A percentile compares a stretch with the other conserved stretches of the same genome.
Conservation (phyloP, 116 monocot species). For the Thalassia testudinum region DNA sequence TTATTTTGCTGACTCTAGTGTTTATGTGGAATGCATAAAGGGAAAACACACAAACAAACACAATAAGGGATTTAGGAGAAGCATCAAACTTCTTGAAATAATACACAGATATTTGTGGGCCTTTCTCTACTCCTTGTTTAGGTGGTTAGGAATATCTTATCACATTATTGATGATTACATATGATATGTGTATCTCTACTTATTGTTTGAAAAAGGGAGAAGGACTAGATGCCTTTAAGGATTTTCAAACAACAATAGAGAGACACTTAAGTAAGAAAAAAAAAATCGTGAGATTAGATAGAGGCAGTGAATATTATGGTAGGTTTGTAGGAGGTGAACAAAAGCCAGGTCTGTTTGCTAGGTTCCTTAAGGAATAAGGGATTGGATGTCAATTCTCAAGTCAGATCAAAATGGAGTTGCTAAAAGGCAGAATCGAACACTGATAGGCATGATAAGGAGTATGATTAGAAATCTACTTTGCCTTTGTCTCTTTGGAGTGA, state of each 20-base stretch:
- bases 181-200: constrained; percentile 4
- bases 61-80: constrained; percentile 2
- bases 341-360: constrained; percentile 3
- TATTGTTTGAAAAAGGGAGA: constrained; percentile 7
- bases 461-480: constrained; percentile 5
- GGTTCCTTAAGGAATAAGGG: constrained; percentile 3
- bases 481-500: constrained; percentile 4
- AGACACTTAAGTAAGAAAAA: constrained; percentile 4
- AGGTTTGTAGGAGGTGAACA: neutral
- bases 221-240: constrained; percentile 2
- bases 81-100: neutral
- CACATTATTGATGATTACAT: constrained; percentile 5
- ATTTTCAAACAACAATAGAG: constrained; percentile 4
- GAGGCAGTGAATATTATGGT: constrained; percentile 9
- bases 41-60: constrained; percentile 4
- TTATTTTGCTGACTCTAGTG: constrained; percentile 6
- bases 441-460: constrained; percentile 4
- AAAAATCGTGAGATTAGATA: constrained; percentile 4
- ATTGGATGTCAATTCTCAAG: constrained; percentile 2
- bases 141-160: constrained; percentile 5
- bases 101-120: constrained; percentile 3
- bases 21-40: constrained; percentile 9
- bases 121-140: constrained; percentile 2
- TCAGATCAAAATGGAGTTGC: constrained; percentile 4
- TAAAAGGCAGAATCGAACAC: constrained; percentile 4